Evolutionary conservation across 208 protist genomes (phyloP).

Genomic region (Trypanosoma vivax): DNA sequence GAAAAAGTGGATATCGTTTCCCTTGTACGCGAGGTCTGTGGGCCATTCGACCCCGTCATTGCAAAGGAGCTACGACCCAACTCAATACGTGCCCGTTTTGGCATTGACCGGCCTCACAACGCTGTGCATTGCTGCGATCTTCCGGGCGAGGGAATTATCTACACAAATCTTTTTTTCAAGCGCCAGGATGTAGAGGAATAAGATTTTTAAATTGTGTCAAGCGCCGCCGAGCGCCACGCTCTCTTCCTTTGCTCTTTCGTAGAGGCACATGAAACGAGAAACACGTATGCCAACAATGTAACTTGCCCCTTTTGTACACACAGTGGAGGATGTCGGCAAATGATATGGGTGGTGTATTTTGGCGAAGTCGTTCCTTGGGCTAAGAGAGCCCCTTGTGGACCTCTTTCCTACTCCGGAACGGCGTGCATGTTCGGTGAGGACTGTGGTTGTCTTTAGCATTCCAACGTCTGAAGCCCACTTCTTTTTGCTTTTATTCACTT

Average conservation of each 20-base stretch:
- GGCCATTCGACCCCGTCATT: conserved; percentile 74
- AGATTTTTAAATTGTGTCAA: too few relatives aligned
- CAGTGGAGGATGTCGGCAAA: too few relatives aligned
- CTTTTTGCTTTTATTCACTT: conserved; percentile 7
- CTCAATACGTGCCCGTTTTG: conserved; percentile 87
- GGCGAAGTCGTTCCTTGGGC: not conserved
- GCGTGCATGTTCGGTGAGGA: too few relatives aligned
- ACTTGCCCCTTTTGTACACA: too few relatives aligned
- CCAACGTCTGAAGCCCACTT: conserved; percentile 3
- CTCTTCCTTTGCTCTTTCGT: too few relatives aligned
- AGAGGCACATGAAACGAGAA: too few relatives aligned
- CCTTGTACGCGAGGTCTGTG: conserved; percentile 55
- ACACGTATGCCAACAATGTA: too few relatives aligned
- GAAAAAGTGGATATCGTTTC: conserved; percentile 47
- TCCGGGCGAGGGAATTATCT: conserved; percentile 82
- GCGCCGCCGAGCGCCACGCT: too few relatives aligned
- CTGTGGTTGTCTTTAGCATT: too few relatives aligned
- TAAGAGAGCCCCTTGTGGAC: too few relatives aligned
- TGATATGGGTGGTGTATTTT: too few relatives aligned
- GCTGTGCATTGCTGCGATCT: conserved; percentile 96
- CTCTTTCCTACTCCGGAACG: too few relatives aligned
- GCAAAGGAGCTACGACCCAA: conserved; percentile 79
- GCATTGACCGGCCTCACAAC: conserved; percentile 66
- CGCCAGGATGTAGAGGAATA: conserved; percentile 3
- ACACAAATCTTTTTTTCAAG: conserved; percentile 70